phyloP scores from a whole-genome alignment of 148 eudicot genomes.

The Polygonum aviculare region DNA sequence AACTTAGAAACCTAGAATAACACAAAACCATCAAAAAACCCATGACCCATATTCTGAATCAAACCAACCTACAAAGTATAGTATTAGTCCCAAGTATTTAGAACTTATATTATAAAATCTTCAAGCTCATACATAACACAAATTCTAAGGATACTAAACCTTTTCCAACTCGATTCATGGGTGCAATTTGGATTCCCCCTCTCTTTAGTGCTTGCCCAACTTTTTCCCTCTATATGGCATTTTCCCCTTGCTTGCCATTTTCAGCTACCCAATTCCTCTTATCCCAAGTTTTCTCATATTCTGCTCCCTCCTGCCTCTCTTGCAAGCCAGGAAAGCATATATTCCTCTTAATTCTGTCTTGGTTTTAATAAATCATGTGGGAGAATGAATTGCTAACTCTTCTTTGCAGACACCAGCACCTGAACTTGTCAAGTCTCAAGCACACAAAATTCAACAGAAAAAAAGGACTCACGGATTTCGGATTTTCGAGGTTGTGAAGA shows the following conservation, averaged over 20 bases:
- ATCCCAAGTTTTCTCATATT: constrained; percentile 82
- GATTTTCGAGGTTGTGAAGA: constrained; percentile 23
- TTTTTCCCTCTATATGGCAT: constrained; percentile 22
- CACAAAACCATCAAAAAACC: neutral
- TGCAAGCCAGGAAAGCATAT: constrained; percentile 68
- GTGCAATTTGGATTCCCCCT: constrained; percentile 1
- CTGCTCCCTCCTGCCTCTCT: constrained; percentile 44
- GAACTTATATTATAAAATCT: neutral
- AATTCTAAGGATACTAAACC: neutral
- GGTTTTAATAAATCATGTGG: constrained; percentile 23
- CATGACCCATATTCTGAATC: neutral
- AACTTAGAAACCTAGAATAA: neutral
- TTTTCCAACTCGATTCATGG: constrained; percentile 5
- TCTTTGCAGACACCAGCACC: constrained; percentile 16
- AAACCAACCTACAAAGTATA: neutral
- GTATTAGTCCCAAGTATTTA: neutral
- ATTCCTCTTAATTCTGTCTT: constrained; percentile 41
- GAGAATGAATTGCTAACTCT: constrained; percentile 22
- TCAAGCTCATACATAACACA: neutral
- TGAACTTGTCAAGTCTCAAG: neutral
- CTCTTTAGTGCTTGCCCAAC: neutral
- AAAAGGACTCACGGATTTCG: constrained; percentile 11
- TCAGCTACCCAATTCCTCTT: constrained; percentile 59
- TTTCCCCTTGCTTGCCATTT: constrained; percentile 50
- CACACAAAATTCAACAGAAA: constrained; percentile 20